These are phyloP conservation scores for Coffea eugenioides DNA, from an alignment of 257 asterid genomes.

Conservation along the genomic window DNA sequence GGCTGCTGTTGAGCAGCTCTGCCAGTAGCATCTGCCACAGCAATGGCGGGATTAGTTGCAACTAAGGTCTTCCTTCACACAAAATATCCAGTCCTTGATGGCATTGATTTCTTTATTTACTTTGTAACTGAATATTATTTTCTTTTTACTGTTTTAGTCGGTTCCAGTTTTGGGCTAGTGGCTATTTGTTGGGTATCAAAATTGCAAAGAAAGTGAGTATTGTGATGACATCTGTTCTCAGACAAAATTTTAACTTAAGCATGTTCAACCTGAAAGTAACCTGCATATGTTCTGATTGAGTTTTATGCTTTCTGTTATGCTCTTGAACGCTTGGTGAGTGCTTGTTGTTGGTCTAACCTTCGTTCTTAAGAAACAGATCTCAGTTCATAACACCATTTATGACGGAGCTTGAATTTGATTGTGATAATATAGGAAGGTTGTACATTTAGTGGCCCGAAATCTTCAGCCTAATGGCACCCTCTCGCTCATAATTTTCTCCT, in stretches of 20 bases:
- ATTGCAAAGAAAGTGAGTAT: background rate
- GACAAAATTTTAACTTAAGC: background rate
- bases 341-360: background rate
- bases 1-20: conserved; percentile 54
- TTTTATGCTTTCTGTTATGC: background rate
- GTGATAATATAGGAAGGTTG: background rate
- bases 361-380: background rate
- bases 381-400: background rate
- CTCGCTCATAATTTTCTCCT: no score
- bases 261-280: conserved; percentile 6
- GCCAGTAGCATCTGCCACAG: conserved; percentile 28
- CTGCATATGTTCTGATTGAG: background rate
- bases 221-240: background rate
- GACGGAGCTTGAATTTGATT: background rate
- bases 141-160: background rate
- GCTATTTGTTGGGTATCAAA: conserved; percentile 3
- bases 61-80: conserved; percentile 12
- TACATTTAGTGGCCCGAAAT: background rate
- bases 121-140: conserved; percentile 14
- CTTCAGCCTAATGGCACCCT: background rate
- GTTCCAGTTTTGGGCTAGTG: conserved; percentile 8
- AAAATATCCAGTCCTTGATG: conserved; percentile 11
- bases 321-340: background rate
- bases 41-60: conserved; percentile 12
- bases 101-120: conserved; percentile 9